Evolutionary conservation across 257 asterid genomes (phyloP).

Genomic region (Solanum tacnaense): DNA sequence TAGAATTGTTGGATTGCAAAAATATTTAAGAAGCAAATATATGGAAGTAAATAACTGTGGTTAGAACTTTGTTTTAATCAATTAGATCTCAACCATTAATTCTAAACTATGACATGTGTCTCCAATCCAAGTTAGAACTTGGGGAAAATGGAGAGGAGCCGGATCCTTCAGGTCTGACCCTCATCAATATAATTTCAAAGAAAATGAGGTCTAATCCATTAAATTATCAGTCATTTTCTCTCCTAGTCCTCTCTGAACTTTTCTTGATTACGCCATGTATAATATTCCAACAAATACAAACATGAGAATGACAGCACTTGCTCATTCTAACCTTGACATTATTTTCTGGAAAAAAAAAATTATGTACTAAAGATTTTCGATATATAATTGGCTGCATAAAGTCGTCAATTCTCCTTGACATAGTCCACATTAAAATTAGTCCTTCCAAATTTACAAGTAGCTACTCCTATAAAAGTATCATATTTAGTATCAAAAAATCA

Average conservation of each 20-base stretch:
- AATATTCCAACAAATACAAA: background rate
- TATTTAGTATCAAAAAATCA: background rate
- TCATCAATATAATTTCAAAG: background rate
- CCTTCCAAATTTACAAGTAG: background rate
- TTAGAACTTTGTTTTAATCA: too few relatives aligned
- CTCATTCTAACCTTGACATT: background rate
- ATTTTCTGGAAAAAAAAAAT: background rate
- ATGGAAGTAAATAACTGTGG: too few relatives aligned
- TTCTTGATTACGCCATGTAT: background rate
- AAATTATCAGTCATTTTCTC: background rate
- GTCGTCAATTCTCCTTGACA: background rate
- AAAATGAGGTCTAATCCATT: background rate
- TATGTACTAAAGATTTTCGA: background rate
- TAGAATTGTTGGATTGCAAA: too few relatives aligned
- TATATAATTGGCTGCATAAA: background rate
- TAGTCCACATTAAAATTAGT: background rate
- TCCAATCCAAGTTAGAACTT: too few relatives aligned
- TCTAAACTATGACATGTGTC: too few relatives aligned
- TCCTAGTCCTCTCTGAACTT: background rate
- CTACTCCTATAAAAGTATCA: background rate
- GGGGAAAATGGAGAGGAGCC: too few relatives aligned
- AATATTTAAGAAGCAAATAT: too few relatives aligned
- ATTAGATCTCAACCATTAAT: too few relatives aligned
- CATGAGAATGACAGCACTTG: background rate
- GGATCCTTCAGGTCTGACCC: background rate